These are phyloP conservation scores for Cadophora malorum DNA, from an alignment of 2,329 filamentous ascomycete species.

Conservation along the genomic window DNA sequence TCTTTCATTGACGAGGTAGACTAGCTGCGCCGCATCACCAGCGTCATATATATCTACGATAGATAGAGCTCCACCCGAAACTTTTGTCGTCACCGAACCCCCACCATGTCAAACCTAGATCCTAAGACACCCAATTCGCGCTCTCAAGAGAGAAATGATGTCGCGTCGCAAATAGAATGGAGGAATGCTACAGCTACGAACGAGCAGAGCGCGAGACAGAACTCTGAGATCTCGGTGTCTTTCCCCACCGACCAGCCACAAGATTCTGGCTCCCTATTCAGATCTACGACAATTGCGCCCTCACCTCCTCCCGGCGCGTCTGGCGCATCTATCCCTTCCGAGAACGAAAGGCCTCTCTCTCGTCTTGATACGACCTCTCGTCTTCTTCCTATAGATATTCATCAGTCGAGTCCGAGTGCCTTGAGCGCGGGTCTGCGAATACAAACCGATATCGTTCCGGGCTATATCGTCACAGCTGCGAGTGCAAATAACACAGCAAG, in stretches of 20 bases:
- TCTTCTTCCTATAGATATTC: conserved; percentile 30
- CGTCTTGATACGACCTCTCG: conserved; percentile 39
- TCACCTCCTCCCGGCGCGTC: conserved; percentile 42
- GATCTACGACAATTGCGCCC: conserved; percentile 50
- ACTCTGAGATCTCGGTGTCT: conserved; percentile 26
- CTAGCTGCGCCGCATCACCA: conserved; percentile 18
- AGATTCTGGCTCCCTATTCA: conserved; percentile 41
- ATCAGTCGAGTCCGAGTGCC: conserved; percentile 36
- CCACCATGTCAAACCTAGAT: conserved; percentile 38
- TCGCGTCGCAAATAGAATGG: conserved; percentile 16
- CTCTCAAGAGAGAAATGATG: conserved; percentile 27
- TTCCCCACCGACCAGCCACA: conserved; percentile 26
- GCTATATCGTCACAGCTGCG: conserved; percentile 39
- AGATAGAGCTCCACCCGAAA: conserved; percentile 23
- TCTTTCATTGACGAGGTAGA: conserved; percentile 30
- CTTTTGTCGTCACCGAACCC: conserved; percentile 22
- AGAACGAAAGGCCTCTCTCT: conserved; percentile 29
- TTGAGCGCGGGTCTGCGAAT: conserved; percentile 44
- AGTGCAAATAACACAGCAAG: conserved; percentile 31
- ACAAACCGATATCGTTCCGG: conserved; percentile 47
- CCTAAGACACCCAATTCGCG: conserved; percentile 32
- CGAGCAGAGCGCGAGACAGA: conserved; percentile 27
- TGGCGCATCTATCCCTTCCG: conserved; percentile 23
- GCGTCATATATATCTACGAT: conserved; percentile 17
- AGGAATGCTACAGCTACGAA: conserved; percentile 28